Base-by-base conservation (phyloP, 768 basidiomycete species). In the Lactifluus hygrophoroides region DNA sequence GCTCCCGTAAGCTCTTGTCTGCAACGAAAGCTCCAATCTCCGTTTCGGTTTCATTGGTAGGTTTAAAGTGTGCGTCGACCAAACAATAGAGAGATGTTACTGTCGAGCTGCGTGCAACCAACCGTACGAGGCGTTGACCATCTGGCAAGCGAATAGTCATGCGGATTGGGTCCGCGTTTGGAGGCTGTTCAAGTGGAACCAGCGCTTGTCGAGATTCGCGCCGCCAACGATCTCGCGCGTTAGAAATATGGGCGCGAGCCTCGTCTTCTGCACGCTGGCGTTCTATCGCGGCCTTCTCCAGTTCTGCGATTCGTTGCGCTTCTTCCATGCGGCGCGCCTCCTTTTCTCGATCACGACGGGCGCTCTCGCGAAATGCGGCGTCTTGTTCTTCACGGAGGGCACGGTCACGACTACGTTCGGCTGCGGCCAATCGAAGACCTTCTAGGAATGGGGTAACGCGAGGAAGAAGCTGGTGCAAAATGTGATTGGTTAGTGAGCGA, bases 311-410 rank as follows among this genome's bases (percentile, higher is more conserved):
- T 47, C 34, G 53, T 46, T 57, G 54, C 53, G 66, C 56, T 51
- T 68, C 65, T 61, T 71, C 69, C 40, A 65, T 63, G 58, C 67
- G 69, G 58, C 64, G 61, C 56, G 66, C 68, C 40, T 65, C 69
- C 49, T 71, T 74, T 51, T 76, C 77, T 25, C 77, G 74, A 68
- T 96, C 94, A 5, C 80, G 72, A 37, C 74, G 67, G 2, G 81
- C 84, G 0, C 84, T 77, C 52, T 85, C 82, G 38, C 73, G 72
- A 69, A 90, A 91, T 1, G 90, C 89, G 9, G 80, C 76, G 65
- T 95, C 94, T 65, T 94, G 92, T 65, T 89, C 86, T 27, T 84
- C 86, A 13, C 93, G 78, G 19, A 93, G 67, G 19, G 75, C 71
- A 13, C 91, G 77, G 64, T 61, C 80, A 46, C 73, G 68, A 17